Evolutionary conservation across 169 alveolate species (phyloP), one percentile per base, ranked within the genome.

Genomic region (Plasmodium sp.): DNA sequence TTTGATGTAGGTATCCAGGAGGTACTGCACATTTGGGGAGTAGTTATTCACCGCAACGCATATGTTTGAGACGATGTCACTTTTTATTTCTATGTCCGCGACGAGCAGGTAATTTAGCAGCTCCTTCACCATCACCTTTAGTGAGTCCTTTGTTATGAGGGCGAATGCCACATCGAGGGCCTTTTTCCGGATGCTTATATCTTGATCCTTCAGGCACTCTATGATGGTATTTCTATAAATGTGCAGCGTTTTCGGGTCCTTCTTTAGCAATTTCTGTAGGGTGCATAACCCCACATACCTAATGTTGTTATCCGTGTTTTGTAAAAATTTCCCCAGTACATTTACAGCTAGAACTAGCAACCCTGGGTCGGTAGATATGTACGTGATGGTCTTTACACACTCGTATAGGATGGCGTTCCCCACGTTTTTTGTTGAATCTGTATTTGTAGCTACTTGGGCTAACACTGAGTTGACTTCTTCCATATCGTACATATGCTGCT

Each of bases 351-450:
- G 94, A n/a, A 98, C 98, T 86, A 98, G 97, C 10, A 98, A 96
- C 79, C 96, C 96, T 31, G 98, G 96, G 18, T 97, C 98, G 22
- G 97, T 92, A 58, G 98, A 98, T 84, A 98, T 97, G 84, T 97
- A 97, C 97, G 99, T 97, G 85, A 99, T 99, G 14, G 99, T 98
- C 94, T 99, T 94, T 18, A 99, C 99, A 95, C 99, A 98, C 92
- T 99, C 99, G 94, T 99, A 99, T 91, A 99, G 96, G 36, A 99
- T 99, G 31, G 99, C 97, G 96, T 99, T 98, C 51, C 99, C 99
- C n/a, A 99, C 99, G 95, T 99, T 99, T 95, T 98, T 99, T 72
- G 98, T 85, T 51, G 98, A 96, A 84, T 98, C 99, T 2, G 99
- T 98, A 96, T 98, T 99, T 14, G 99, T 98, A 58, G 99, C 99